Evolutionary conservation across 2,329 filamentous ascomycete genomes (phyloP), one percentile per base, ranked within the genome.

Genomic region (Neobulgaria alba): DNA sequence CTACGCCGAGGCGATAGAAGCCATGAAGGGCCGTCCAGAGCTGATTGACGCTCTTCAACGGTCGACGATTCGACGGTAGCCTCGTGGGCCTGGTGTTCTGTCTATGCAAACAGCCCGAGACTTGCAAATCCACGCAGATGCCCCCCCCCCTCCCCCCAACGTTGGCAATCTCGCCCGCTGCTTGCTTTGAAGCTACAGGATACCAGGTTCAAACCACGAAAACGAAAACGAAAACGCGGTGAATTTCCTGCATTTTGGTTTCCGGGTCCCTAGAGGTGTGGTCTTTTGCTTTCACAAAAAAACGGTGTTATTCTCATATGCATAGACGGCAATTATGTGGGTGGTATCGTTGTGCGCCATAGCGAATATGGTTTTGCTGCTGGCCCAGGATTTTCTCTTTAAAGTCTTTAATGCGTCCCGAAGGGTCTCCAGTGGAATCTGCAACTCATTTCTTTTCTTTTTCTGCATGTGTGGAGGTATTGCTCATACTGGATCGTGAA

Each of bases 31-130:
- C 46, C 76, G 92, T 42, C 90, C 90, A 2, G 92, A 96, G 70
- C 71, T 98, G 44, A 69, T 90, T 50, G 85, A 94, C 61, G 92
- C 92, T 20, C 70, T 98, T 47, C 82, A 60, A 83, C 82, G 39
- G 72, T 88, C 63, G 74, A 77, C 57, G 17, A 52, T 61, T 38
- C 38, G 49, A 33, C 52, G 54, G 53, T 61, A 61, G 56, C 55
- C 49, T 49, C 49, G 58, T 67, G 67, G 62, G 55, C 50, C 53
- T 52, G 54, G 53, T 47, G 52, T 59, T 57, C 54, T 43, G 45
- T 48, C 45, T 36, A 47, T 39, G 35, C 23, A 26, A 26, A 26
- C 23, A 12, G 23, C 23, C 7, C 23, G 23, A 26, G 23, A 26
- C n/a, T n/a, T n/a, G n/a, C n/a, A n/a, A n/a, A n/a, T n/a, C n/a